Conservation (phyloP, 2,329 filamentous ascomycete genomes). For the Cladosporium velox region DNA sequence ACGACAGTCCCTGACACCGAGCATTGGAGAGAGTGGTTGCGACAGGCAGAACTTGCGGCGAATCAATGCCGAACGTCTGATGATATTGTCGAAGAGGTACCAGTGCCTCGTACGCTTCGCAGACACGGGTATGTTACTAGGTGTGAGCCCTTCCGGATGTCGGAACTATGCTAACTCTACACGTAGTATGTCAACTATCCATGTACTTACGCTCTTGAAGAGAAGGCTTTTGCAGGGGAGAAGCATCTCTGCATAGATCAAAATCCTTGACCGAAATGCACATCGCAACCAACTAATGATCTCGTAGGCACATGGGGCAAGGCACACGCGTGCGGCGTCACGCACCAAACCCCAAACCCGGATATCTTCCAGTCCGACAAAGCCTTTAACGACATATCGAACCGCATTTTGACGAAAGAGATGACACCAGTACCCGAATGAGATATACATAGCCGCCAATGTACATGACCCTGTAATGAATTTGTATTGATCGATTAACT, state of each 20-base stretch:
- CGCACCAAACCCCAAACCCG: neutral
- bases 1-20: constrained; percentile 45
- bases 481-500: neutral
- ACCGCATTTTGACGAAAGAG: neutral
- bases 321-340: constrained; percentile 11
- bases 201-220: neutral
- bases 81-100: constrained; percentile 5
- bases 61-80: constrained; percentile 1
- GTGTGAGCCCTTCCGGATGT: neutral
- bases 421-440: neutral
- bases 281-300: neutral
- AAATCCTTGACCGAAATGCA: too few relatives aligned
- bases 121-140: neutral
- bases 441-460: neutral
- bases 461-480: neutral
- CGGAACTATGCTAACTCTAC: neutral
- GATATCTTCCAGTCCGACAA: constrained; percentile 1
- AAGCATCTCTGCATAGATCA: too few relatives aligned
- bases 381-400: constrained; percentile 7
- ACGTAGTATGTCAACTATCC: neutral
- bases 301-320: constrained; percentile 16
- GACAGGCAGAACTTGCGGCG: constrained; percentile 32
- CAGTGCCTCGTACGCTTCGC: neutral
- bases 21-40: constrained; percentile 47
- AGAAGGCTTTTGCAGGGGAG: too few relatives aligned